Conservation (phyloP, 1,139 yeast genomes). For the Pichia sp. region DNA sequence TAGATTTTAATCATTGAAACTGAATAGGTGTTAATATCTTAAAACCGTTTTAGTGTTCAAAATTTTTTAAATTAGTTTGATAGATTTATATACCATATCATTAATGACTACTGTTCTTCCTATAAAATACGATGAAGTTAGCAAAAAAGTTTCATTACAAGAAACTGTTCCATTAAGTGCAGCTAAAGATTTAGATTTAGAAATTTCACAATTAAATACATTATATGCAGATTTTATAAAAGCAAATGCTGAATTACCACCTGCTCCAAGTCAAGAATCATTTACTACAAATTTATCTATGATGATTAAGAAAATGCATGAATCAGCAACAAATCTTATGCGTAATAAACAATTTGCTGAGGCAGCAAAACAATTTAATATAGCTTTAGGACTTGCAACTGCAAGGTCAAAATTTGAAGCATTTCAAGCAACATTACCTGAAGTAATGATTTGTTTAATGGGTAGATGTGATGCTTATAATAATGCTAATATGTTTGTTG, state of each 20-base stretch:
- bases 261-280: slow-evolving; percentile 48
- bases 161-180: slow-evolving; percentile 19
- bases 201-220: slow-evolving; percentile 58
- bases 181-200: slow-evolving; percentile 36
- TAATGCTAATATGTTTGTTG: slow-evolving; percentile 55
- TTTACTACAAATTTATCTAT: slow-evolving; percentile 54
- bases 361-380: slow-evolving; percentile 63
- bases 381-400: slow-evolving; percentile 75
- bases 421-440: slow-evolving; percentile 74
- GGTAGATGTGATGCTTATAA: slow-evolving; percentile 81
- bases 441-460: slow-evolving; percentile 63
- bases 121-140: slow-evolving; percentile 25
- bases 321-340: slow-evolving; percentile 61
- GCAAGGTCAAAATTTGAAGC: slow-evolving; percentile 85
- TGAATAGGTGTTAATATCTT: too few species aligned
- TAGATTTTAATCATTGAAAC: too few species aligned
- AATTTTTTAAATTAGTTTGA: too few species aligned
- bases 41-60: too few species aligned
- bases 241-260: slow-evolving; percentile 62
- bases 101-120: slow-evolving; percentile 22
- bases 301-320: slow-evolving; percentile 69
- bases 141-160: slow-evolving; percentile 25
- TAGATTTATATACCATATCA: too few species aligned
- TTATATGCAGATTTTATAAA: slow-evolving; percentile 55
- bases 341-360: slow-evolving; percentile 59